Evolutionary conservation across 164 flowering plant genomes (phyloP).

Genomic region (Liriodendron chinense): DNA sequence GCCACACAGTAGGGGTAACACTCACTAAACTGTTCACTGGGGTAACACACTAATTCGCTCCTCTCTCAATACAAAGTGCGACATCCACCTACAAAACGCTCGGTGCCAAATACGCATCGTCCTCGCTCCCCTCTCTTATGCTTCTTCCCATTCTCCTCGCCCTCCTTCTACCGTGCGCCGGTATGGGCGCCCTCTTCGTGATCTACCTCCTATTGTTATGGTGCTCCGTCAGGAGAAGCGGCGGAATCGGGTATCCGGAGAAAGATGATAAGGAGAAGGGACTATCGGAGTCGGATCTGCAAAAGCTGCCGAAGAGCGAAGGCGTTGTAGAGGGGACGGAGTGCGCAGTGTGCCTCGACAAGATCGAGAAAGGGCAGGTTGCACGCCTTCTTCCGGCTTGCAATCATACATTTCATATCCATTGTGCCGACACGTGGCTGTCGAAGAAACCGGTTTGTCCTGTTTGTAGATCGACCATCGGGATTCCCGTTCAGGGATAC

Average conservation of each 20-base stretch:
- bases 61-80: too few relatives aligned
- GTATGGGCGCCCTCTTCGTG: constrained; percentile 44
- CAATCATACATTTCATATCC: constrained; percentile 53
- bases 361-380: constrained; percentile 36
- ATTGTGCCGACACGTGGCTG: constrained; percentile 62
- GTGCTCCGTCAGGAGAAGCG: constrained; percentile 18
- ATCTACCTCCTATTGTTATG: constrained; percentile 53
- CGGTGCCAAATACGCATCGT: background rate
- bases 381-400: constrained; percentile 54
- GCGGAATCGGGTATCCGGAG: constrained; percentile 3
- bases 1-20: too few relatives aligned
- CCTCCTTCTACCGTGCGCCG: constrained; percentile 54
- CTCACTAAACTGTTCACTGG: too few relatives aligned
- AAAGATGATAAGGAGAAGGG: constrained; percentile 32
- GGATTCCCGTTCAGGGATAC: background rate
- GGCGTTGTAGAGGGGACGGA: constrained; percentile 48
- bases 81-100: background rate
- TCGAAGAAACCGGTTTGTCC: constrained; percentile 48
- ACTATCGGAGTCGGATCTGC: constrained; percentile 43
- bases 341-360: constrained; percentile 65
- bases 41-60: too few relatives aligned
- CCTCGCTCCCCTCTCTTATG: constrained; percentile 20
- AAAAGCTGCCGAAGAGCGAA: constrained; percentile 51
- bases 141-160: constrained; percentile 41
- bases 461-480: constrained; percentile 39